Percentiles rank a stretch among this genome's conserved stretches.
Evolutionary conservation across 768 basidiomycete genomes (phyloP).

Genomic region (Suillus lakei): DNA sequence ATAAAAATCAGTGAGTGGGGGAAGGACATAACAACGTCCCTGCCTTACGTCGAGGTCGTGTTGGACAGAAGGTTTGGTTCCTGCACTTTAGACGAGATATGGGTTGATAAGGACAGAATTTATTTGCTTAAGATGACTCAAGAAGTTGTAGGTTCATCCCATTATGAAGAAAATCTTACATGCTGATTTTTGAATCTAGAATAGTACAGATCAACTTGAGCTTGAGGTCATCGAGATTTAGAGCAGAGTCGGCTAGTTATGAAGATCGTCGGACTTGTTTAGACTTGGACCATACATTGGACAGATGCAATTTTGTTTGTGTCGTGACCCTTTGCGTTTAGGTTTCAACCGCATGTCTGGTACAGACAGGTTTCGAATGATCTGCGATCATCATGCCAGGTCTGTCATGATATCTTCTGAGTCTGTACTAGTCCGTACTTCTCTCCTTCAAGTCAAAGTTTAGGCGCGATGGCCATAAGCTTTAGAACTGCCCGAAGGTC

Average conservation of each 20-base stretch:
- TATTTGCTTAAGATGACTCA: neutral
- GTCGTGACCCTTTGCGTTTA: neutral
- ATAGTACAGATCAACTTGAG: neutral
- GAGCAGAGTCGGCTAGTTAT: neutral
- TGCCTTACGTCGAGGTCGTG: neutral
- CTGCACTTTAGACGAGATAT: neutral
- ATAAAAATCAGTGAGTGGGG: neutral
- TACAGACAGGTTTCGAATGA: neutral
- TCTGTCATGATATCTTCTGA: neutral
- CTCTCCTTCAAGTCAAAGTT: neutral
- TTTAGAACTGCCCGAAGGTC: conserved; percentile 49
- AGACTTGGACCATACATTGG: neutral
- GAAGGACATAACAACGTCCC: neutral
- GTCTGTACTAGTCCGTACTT: neutral
- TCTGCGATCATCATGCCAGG: neutral
- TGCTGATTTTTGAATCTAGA: neutral
- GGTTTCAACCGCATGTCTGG: neutral
- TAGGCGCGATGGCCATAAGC: conserved; percentile 40
- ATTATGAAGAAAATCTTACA: neutral
- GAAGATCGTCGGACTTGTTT: neutral
- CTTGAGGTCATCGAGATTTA: neutral
- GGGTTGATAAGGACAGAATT: neutral
- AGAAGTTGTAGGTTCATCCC: neutral
- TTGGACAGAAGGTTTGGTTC: neutral
- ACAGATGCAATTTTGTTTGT: neutral